A percentile compares a stretch with the other conserved stretches of the same genome.
Conservation (phyloP, 768 basidiomycete species). For the Sistotremastrum niveocremeum region DNA sequence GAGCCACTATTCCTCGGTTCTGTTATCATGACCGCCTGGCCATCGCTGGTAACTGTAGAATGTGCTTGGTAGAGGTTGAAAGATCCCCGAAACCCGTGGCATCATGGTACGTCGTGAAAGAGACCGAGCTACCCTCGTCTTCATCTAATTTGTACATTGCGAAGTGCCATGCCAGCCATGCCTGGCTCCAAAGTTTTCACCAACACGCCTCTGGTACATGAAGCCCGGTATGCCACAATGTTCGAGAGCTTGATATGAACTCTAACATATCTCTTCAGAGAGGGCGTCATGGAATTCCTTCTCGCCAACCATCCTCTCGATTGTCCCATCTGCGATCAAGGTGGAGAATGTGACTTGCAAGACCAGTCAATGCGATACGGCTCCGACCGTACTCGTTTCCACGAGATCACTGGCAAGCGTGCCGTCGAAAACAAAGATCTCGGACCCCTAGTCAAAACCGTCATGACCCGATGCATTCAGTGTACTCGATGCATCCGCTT, state of each 20-base stretch:
- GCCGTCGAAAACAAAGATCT: conserved; percentile 98
- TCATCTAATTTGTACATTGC: conserved; percentile 3
- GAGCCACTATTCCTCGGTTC: conserved; percentile 73
- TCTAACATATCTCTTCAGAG: conserved; percentile 29
- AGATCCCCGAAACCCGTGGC: conserved; percentile 90
- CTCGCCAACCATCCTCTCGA: conserved; percentile 96
- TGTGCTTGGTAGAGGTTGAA: conserved; percentile 98
- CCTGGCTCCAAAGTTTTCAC: conserved; percentile 86
- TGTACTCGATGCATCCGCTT: conserved; percentile 99
- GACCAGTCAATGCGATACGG: conserved; percentile 99
- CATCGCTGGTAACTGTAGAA: conserved; percentile 97
- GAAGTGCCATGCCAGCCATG: conserved; percentile 95
- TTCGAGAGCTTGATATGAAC: not conserved
- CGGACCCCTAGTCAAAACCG: conserved; percentile 95
- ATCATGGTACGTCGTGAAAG: conserved; percentile 51
- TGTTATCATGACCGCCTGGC: conserved; percentile 89
- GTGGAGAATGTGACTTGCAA: conserved; percentile 96
- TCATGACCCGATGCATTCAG: conserved; percentile 98
- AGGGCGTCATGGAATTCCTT: conserved; percentile 98
- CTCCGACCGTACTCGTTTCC: conserved; percentile 93
- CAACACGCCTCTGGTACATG: conserved; percentile 81
- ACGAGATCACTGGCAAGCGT: conserved; percentile 95
- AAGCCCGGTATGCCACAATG: conserved; percentile 45
- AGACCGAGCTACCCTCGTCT: not conserved
- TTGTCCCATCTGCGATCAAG: conserved; percentile 98